phyloP scores from a whole-genome alignment of 2,329 filamentous ascomycete genomes.

The Paraphoma sp. region DNA sequence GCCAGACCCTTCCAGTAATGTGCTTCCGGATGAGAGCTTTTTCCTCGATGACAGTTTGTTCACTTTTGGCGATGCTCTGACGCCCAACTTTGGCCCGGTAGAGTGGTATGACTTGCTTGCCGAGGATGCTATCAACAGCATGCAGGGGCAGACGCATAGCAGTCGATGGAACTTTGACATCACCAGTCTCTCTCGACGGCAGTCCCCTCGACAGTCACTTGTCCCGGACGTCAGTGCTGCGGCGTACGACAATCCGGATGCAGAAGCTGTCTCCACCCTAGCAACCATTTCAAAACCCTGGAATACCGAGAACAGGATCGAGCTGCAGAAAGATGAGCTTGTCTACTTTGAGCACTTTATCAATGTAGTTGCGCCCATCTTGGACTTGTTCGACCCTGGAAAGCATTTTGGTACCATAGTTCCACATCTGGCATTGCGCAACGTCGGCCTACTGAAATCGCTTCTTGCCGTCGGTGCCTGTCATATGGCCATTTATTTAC shows the following conservation, averaged over 20 bases:
- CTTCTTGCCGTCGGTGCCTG: slow-evolving; percentile 62
- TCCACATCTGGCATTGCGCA: slow-evolving; percentile 54
- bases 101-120: slow-evolving; percentile 58
- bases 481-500: slow-evolving; percentile 53
- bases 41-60: slow-evolving; percentile 32
- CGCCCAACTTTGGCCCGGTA: slow-evolving; percentile 51
- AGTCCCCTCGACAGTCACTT: slow-evolving; percentile 30
- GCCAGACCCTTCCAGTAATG: slow-evolving; percentile 20
- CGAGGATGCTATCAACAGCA: slow-evolving; percentile 49
- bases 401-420: slow-evolving; percentile 45
- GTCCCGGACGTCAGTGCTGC: slow-evolving; percentile 32
- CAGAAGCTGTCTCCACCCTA: slow-evolving; percentile 6
- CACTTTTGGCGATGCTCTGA: slow-evolving; percentile 35
- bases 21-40: slow-evolving; percentile 30
- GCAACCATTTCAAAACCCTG: slow-evolving; percentile 25
- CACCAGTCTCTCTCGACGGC: slow-evolving; percentile 52
- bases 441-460: slow-evolving; percentile 64
- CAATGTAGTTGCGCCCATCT: slow-evolving; percentile 44
- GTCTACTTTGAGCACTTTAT: slow-evolving; percentile 50
- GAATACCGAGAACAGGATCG: slow-evolving; percentile 28
- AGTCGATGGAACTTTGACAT: slow-evolving; percentile 45
- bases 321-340: slow-evolving; percentile 44
- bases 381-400: slow-evolving; percentile 54
- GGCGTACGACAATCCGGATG: slow-evolving; percentile 5
- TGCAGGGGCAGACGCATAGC: slow-evolving; percentile 17